Percentiles rank a stretch among this genome's conserved stretches.
These are phyloP conservation scores for Platanthera zijinensis DNA, from an alignment of 106 monocot genomes.

Conservation along the genomic window DNA sequence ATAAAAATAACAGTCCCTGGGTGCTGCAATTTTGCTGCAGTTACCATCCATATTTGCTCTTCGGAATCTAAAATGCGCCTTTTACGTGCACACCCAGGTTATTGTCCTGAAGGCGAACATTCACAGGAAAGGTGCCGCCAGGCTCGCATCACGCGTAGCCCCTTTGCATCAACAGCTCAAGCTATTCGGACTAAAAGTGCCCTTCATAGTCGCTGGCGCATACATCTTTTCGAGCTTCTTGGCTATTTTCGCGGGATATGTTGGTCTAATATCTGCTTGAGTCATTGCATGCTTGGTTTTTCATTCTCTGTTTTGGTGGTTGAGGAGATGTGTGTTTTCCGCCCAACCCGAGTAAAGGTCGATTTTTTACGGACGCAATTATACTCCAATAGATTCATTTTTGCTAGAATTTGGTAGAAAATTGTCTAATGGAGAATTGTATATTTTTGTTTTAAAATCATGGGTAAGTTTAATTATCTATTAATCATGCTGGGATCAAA, in stretches of 20 bases:
- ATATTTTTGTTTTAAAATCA: too few species aligned
- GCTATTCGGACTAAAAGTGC: constrained; percentile 41
- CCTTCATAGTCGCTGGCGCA: constrained; percentile 38
- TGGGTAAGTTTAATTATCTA: too few species aligned
- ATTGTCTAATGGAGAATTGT: too few species aligned
- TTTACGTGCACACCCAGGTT: constrained; percentile 20
- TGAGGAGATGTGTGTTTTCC: too few species aligned
- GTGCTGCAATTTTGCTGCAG: neutral
- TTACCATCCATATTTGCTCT: neutral
- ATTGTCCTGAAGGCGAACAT: constrained; percentile 14
- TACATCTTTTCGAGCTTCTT: constrained; percentile 37
- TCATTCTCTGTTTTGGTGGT: too few species aligned
- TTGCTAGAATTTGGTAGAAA: too few species aligned
- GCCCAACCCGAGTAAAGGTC: too few species aligned
- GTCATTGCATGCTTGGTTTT: too few species aligned
- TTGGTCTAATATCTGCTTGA: constrained; percentile 63
- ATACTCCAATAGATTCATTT: too few species aligned
- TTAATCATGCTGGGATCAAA: too few species aligned
- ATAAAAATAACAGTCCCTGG: neutral
- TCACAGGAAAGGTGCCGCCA: constrained; percentile 3
- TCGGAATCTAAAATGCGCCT: neutral
- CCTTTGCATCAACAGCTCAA: constrained; percentile 36
- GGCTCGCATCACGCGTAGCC: constrained; percentile 12
- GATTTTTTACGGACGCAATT: too few species aligned
- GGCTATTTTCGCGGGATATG: constrained; percentile 54